A percentile compares a stretch with the other conserved stretches of the same genome.
Conservation (phyloP, 805 yeast genomes). For the Monosporozyma aquatica region DNA sequence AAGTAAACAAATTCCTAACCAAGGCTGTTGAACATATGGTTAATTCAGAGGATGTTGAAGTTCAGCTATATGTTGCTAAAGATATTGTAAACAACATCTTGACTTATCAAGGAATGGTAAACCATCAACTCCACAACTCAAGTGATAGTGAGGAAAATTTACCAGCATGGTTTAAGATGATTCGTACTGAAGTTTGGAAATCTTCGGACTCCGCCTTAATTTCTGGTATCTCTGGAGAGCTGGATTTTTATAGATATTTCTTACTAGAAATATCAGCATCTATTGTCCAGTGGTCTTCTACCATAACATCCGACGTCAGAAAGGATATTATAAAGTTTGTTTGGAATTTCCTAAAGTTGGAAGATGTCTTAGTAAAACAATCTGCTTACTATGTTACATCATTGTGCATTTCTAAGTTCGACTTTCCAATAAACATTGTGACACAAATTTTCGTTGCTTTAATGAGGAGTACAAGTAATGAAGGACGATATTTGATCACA, state of each 20-base stretch:
- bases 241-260: constrained; percentile 69
- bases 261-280: constrained; percentile 73
- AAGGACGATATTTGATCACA: constrained; percentile 71
- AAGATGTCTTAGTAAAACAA: constrained; percentile 81
- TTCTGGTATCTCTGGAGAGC: constrained; percentile 49
- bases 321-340: constrained; percentile 87
- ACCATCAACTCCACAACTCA: constrained; percentile 40
- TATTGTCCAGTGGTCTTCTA: constrained; percentile 60
- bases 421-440: constrained; percentile 80
- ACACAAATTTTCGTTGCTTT: constrained; percentile 89
- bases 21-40: constrained; percentile 44
- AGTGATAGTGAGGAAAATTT: constrained; percentile 20
- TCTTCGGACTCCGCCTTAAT: constrained; percentile 41
- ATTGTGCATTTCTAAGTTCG: constrained; percentile 76
- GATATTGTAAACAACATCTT: constrained; percentile 58
- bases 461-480: constrained; percentile 74
- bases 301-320: constrained; percentile 46
- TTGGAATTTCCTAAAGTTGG: constrained; percentile 87
- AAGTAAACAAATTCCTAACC: constrained; percentile 43
- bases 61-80: constrained; percentile 55
- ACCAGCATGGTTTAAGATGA: constrained; percentile 54
- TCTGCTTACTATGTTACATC: constrained; percentile 87
- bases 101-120: constrained; percentile 46
- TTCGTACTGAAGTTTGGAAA: constrained; percentile 68
- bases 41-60: constrained; percentile 37